Evolutionary conservation across 2,329 filamentous ascomycete species (phyloP), one percentile per base, ranked within the genome.

Genomic region (Mollisia scopiformis): DNA sequence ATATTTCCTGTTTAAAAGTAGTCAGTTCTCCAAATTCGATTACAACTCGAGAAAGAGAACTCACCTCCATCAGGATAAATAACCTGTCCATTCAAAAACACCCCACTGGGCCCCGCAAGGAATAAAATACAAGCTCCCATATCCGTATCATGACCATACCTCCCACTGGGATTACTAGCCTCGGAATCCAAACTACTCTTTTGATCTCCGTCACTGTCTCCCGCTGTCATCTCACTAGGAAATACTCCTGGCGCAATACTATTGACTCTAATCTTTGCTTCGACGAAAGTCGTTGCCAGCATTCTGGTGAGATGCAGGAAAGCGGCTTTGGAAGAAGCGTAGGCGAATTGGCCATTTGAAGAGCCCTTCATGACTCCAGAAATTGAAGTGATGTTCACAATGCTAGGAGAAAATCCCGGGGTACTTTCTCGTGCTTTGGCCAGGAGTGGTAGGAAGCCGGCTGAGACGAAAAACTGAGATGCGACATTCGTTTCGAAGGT

Each of bases 401-500:
- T 67, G 55, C 55, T 62, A n/a, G 63, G 60, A 1, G 61, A 62
- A 54, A 60, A 62, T 4, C 62, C 60, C 2, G 61, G 53, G n/a
- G 80, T 75, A 3, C 72, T 69, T 50, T 49, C 16, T 11, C 21
- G 37, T 10, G 84, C 78, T 27, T 81, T 81, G 67, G 86, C 78
- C 1, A 88, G 77, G 1, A 88, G 75, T 0, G 84, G 84, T 5
- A 89, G 74, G 62, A 88, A 85, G 0, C 82, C 85, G 0, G 86
- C 81, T 1, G 84, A 86, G 57, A 81, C 83, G 74, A 88, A 88
- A 76, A 86, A 89, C 1, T 87, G 78, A 28, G 82, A 78, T 1
- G 84, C 80, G 4, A 93, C 89, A 66, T 95, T 92, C n/a, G 89
- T 91, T 62, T 85, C 83, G 78, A 89, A 93, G 0, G 85, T 84